Conservation (phyloP, 2,329 filamentous ascomycete genomes). For the Epicoccum sorghinum region DNA sequence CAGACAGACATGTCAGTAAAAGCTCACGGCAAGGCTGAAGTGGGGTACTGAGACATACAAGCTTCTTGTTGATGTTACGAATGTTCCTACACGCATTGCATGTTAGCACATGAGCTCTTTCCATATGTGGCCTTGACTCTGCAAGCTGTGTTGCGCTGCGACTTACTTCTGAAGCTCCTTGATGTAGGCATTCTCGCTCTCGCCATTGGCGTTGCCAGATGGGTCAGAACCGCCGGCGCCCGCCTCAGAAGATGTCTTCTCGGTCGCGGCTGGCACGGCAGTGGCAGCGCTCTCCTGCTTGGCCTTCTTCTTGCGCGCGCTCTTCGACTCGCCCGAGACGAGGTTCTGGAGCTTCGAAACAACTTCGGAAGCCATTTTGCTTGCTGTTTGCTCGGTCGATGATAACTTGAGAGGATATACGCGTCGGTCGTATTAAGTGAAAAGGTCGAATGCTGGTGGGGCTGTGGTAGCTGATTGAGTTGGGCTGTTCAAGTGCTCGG, state of each 20-base stretch:
- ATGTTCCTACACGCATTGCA: slow-evolving; percentile 68
- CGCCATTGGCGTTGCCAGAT: slow-evolving; percentile 58
- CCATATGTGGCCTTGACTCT: slow-evolving; percentile 1
- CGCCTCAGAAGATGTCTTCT: slow-evolving; percentile 39
- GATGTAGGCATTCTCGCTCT: slow-evolving; percentile 80
- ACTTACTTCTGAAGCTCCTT: slow-evolving; percentile 89
- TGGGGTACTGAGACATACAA: slow-evolving; percentile 65
- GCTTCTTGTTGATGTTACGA: slow-evolving; percentile 92
- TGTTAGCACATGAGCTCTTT: slow-evolving; percentile 24
- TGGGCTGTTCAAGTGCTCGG: slow-evolving; percentile 13
- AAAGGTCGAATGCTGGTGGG: slow-evolving; percentile 9
- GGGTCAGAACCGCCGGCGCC: slow-evolving; percentile 40
- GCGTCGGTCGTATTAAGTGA: slow-evolving; percentile 17
- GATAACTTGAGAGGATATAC: slow-evolving; percentile 18
- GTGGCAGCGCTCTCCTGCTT: slow-evolving; percentile 49
- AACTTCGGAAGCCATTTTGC: slow-evolving; percentile 57
- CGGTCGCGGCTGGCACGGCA: slow-evolving; percentile 52
- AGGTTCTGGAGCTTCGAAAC: slow-evolving; percentile 67
- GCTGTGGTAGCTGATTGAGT: slow-evolving; percentile 16
- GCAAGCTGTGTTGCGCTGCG: slow-evolving; percentile 6
- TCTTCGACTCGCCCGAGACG: slow-evolving; percentile 63
- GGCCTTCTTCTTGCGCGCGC: slow-evolving; percentile 60
- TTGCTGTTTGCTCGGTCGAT: slow-evolving; percentile 16
- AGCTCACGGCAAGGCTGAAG: slow-evolving; percentile 5
- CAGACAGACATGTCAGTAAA: slow-evolving; percentile 25